phyloP scores from a whole-genome alignment of 352 stramenopile genomes.

The Phytophthora boehmeriae region DNA sequence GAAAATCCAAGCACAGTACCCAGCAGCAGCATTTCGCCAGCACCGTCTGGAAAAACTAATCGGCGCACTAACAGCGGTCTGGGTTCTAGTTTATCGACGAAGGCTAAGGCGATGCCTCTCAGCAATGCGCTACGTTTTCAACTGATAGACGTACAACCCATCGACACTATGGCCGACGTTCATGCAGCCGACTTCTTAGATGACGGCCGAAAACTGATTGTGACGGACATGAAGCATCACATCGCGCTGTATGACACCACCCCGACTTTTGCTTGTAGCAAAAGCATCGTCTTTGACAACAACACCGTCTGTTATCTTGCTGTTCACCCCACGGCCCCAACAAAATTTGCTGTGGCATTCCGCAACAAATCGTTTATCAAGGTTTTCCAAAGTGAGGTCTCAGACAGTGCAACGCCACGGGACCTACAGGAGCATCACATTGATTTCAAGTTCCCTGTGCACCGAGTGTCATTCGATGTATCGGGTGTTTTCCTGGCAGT shows the following conservation, averaged over 20 bases:
- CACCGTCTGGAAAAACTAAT: slow-evolving; percentile 8
- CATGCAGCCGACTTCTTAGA: slow-evolving; percentile 33
- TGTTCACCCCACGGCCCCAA: background rate
- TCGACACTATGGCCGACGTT: slow-evolving; percentile 19
- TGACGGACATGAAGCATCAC: slow-evolving; percentile 42
- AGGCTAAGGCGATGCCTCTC: slow-evolving; percentile 26
- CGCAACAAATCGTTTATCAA: slow-evolving; percentile 34
- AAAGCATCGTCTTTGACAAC: slow-evolving; percentile 8
- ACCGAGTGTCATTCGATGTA: slow-evolving; percentile 46
- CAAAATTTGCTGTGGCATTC: slow-evolving; percentile 30
- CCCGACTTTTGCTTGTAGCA: slow-evolving; percentile 10
- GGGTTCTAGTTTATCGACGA: slow-evolving; percentile 12
- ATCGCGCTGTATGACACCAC: slow-evolving; percentile 23
- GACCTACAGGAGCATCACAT: slow-evolving; percentile 17
- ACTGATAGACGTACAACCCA: slow-evolving; percentile 23
- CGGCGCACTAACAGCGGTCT: slow-evolving; percentile 15
- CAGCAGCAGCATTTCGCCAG: slow-evolving; percentile 4
- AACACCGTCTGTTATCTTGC: slow-evolving; percentile 35
- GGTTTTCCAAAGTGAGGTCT: slow-evolving; percentile 13
- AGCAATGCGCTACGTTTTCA: slow-evolving; percentile 28
- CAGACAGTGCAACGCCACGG: background rate
- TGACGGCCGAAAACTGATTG: slow-evolving; percentile 23
- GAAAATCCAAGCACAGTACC: slow-evolving; percentile 1
- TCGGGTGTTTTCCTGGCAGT: slow-evolving; percentile 44
- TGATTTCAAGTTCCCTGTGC: slow-evolving; percentile 43